These are phyloP conservation scores for Russula sp. DNA, from an alignment of 768 basidiomycete species.

Conservation along the genomic window DNA sequence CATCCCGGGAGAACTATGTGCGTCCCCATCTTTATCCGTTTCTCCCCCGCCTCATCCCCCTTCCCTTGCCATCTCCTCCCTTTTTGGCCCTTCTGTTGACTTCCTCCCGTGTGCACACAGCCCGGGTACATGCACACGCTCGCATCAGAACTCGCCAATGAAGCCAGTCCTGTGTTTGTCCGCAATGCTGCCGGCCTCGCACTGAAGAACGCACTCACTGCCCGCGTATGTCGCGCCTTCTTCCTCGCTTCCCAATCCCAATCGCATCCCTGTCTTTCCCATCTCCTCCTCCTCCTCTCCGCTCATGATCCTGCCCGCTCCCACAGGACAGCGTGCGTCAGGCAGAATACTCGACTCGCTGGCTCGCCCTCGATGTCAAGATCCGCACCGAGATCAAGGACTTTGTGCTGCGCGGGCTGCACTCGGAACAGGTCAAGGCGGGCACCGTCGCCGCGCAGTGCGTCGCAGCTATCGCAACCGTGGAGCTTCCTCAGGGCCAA, in stretches of 20 bases:
- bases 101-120: constrained; percentile 36
- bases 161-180: constrained; percentile 59
- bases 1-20: constrained; percentile 85
- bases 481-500: constrained; percentile 81
- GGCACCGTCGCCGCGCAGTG: constrained; percentile 89
- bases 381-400: constrained; percentile 81
- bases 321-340: constrained; percentile 68
- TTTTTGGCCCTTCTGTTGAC: constrained; percentile 2
- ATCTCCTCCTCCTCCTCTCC: not conserved
- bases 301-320: constrained; percentile 12
- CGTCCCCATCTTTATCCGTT: constrained; percentile 28
- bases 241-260: constrained; percentile 7
- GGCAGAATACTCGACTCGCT: constrained; percentile 66
- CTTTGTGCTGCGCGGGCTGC: constrained; percentile 75
- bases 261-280: not conserved
- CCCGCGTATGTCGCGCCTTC: constrained; percentile 55
- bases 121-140: constrained; percentile 92
- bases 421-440: constrained; percentile 60
- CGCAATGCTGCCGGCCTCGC: constrained; percentile 96
- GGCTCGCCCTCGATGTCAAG: constrained; percentile 66
- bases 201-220: constrained; percentile 89
- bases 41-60: constrained; percentile 17
- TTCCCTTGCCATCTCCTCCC: constrained; percentile 17
- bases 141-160: constrained; percentile 75
- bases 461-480: constrained; percentile 87